phyloP scores from a whole-genome alignment of 768 basidiomycete species.

The Russula brevipes region DNA sequence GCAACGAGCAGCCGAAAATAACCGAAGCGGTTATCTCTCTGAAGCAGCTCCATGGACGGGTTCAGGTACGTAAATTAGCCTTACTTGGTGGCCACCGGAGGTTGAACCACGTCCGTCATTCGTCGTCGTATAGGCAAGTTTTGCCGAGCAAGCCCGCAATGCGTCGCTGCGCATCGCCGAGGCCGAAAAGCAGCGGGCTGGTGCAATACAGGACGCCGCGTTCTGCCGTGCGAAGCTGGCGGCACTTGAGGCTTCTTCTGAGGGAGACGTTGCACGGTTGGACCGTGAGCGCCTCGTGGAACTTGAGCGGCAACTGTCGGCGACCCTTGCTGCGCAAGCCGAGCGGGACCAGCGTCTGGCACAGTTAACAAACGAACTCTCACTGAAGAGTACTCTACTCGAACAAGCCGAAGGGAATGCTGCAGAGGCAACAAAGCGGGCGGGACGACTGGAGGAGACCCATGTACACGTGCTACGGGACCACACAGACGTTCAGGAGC shows the following conservation, averaged over 20 bases:
- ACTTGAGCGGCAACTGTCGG: slow-evolving; percentile 65
- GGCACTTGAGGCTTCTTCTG: slow-evolving; percentile 69
- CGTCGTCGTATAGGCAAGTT: slow-evolving; percentile 45
- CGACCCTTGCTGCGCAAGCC: slow-evolving; percentile 56
- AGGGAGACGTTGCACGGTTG: slow-evolving; percentile 58
- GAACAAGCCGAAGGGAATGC: slow-evolving; percentile 79
- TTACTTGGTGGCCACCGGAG: not conserved
- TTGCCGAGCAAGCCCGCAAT: slow-evolving; percentile 69
- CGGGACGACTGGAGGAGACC: slow-evolving; percentile 64
- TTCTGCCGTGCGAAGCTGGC: slow-evolving; percentile 94
- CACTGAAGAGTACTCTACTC: slow-evolving; percentile 68
- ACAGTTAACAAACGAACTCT: slow-evolving; percentile 68
- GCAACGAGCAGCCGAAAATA: slow-evolving; percentile 47
- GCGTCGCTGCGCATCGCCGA: slow-evolving; percentile 75
- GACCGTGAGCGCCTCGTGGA: slow-evolving; percentile 75
- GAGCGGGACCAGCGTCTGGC: slow-evolving; percentile 64
- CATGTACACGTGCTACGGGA: slow-evolving; percentile 60
- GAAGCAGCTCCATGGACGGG: slow-evolving; percentile 81
- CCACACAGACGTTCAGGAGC: slow-evolving; percentile 65
- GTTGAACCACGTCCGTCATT: not conserved
- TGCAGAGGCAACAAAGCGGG: slow-evolving; percentile 66
- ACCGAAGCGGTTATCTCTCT: slow-evolving; percentile 73
- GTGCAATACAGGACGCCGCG: slow-evolving; percentile 88
- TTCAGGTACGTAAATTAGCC: slow-evolving; percentile 57
- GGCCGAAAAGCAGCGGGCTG: slow-evolving; percentile 68